phyloP scores from a whole-genome alignment of 2,329 filamentous ascomycete species.

The Talaromyces sp. region DNA sequence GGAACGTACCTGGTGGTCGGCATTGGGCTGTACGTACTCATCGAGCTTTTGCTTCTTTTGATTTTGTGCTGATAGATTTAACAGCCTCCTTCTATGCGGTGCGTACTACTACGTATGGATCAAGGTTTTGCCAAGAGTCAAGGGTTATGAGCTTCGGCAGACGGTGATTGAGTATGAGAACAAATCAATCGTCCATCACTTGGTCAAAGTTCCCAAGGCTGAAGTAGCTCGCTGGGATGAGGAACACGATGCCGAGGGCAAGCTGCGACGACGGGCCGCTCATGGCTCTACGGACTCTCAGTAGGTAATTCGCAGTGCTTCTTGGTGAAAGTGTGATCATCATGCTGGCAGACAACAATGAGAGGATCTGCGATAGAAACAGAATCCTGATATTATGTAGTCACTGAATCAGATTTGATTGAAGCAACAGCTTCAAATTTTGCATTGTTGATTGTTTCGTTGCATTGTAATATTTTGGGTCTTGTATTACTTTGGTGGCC shows the following conservation, averaged over 20 bases:
- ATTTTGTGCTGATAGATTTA: neutral
- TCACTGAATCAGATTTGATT: neutral
- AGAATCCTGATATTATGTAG: neutral
- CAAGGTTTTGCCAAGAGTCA: conserved; percentile 51
- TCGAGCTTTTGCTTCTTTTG: neutral
- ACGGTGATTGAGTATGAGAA: conserved; percentile 53
- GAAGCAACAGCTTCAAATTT: too few species aligned
- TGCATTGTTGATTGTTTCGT: too few species aligned
- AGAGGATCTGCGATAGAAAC: neutral
- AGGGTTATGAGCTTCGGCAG: conserved; percentile 56
- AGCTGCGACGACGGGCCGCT: conserved; percentile 19
- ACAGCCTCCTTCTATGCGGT: conserved; percentile 51
- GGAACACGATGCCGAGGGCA: conserved; percentile 52
- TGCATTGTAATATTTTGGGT: too few species aligned
- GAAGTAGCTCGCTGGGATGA: conserved; percentile 58
- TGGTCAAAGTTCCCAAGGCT: conserved; percentile 54
- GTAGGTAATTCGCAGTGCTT: neutral
- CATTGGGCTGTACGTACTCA: conserved; percentile 57
- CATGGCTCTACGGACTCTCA: neutral
- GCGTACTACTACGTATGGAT: conserved; percentile 62
- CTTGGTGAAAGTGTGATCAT: neutral
- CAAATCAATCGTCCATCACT: conserved; percentile 46
- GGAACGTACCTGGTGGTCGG: conserved; percentile 65
- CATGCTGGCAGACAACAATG: neutral
- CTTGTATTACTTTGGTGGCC: too few species aligned